Percentiles rank a stretch among this genome's conserved stretches.
phyloP scores from a whole-genome alignment of 2,329 filamentous ascomycete genomes.

The Aspergillus persii region DNA sequence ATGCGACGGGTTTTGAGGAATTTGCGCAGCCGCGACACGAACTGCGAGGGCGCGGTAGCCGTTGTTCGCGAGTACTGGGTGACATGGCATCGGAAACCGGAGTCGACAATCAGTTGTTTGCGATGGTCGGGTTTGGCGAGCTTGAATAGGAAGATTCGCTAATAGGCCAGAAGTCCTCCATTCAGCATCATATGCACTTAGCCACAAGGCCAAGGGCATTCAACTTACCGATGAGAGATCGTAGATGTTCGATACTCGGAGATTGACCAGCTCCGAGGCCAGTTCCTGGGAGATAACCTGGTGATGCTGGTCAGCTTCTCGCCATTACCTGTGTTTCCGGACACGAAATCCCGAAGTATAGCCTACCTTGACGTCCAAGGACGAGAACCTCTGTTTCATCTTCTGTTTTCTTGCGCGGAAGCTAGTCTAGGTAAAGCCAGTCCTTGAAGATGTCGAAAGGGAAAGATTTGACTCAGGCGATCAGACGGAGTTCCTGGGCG shows the following conservation, averaged over 20 bases:
- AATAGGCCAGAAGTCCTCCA: not conserved
- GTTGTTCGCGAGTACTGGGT: conserved; percentile 88
- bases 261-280: conserved; percentile 67
- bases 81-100: conserved; percentile 91
- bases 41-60: conserved; percentile 76
- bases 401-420: conserved; percentile 12
- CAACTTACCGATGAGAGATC: conserved; percentile 74
- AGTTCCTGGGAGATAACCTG: conserved; percentile 95
- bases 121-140: conserved; percentile 87
- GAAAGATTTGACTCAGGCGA: conserved; percentile 7
- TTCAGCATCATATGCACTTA: no score
- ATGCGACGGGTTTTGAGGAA: conserved; percentile 82
- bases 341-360: not conserved
- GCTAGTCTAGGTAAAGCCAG: conserved; percentile 1
- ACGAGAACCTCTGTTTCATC: conserved; percentile 62
- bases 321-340: not conserved
- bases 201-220: not conserved
- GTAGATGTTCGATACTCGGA: conserved; percentile 91
- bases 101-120: conserved; percentile 88
- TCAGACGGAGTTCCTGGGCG: conserved; percentile 18
- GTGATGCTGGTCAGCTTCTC: conserved; percentile 2
- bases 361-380: conserved; percentile 55
- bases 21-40: conserved; percentile 83
- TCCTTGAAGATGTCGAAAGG: not conserved
- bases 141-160: conserved; percentile 91